A percentile compares a stretch with the other conserved stretches of the same genome.
Conservation (phyloP, 495 filamentous ascomycete genomes). For the Xylaria curta region DNA sequence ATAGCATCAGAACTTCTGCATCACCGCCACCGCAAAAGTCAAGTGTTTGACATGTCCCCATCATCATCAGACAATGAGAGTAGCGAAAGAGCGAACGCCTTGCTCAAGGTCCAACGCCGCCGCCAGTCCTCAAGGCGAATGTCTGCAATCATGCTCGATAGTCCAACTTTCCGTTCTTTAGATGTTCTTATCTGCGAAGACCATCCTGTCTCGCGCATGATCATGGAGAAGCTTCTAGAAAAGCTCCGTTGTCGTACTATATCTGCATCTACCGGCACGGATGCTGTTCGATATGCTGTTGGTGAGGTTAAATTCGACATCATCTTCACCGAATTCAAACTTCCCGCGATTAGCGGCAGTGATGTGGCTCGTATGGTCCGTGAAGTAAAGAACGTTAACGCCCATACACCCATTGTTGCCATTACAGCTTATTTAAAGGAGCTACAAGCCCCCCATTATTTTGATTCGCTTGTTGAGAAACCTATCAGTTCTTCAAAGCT, state of each 20-base stretch:
- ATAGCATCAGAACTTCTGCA: conserved; percentile 71
- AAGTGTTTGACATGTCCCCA: conserved; percentile 94
- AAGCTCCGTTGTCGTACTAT: conserved; percentile 96
- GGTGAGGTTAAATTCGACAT: conserved; percentile 96
- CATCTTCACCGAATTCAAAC: conserved; percentile 95
- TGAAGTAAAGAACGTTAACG: conserved; percentile 91
- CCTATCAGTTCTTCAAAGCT: conserved; percentile 89
- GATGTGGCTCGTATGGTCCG: conserved; percentile 97
- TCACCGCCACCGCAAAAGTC: conserved; percentile 90
- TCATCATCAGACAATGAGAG: conserved; percentile 98
- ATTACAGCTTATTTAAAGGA: conserved; percentile 99
- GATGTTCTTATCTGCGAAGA: conserved; percentile 98
- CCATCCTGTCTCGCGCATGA: conserved; percentile 93
- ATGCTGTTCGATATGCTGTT: conserved; percentile 89
- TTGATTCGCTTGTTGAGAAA: conserved; percentile 93
- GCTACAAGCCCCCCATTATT: conserved; percentile 90
- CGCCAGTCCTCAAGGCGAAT: conserved; percentile 90
- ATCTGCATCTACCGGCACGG: conserved; percentile 82
- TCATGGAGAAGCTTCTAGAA: conserved; percentile 96
- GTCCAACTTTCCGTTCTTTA: conserved; percentile 86
- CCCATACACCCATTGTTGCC: conserved; percentile 92
- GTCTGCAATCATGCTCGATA: conserved; percentile 83
- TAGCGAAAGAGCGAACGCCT: conserved; percentile 84
- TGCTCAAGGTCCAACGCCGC: conserved; percentile 90
- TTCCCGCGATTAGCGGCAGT: conserved; percentile 91